These are phyloP conservation scores for Plasmodium blacklocki DNA, from an alignment of 169 alveolate species.

Conservation along the genomic window DNA sequence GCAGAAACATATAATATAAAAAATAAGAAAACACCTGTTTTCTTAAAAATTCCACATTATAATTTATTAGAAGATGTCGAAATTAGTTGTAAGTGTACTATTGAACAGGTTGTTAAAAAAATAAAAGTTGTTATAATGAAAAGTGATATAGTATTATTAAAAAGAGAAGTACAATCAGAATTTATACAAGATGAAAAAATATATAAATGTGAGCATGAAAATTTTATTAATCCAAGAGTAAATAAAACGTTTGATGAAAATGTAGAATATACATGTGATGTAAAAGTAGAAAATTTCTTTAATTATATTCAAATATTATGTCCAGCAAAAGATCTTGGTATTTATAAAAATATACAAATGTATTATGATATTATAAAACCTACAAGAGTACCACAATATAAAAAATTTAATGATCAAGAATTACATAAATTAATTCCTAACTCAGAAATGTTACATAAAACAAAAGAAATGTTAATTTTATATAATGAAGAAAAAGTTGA, in stretches of 20 bases:
- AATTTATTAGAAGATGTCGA: not conserved
- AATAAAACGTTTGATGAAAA: conserved; percentile 4
- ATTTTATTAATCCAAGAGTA: conserved; percentile 14
- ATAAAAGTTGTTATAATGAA: not conserved
- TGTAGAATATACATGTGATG: conserved; percentile 19
- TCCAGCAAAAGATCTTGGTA: conserved; percentile 28
- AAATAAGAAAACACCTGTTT: conserved; percentile 1
- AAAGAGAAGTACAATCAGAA: conserved; percentile 1
- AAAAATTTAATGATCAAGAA: conserved; percentile 9
- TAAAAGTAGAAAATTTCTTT: conserved; percentile 6
- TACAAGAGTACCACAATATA: not conserved
- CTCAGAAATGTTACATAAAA: conserved; percentile 33
- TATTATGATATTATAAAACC: conserved; percentile 28
- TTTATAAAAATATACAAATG: conserved; percentile 10
- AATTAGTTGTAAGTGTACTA: conserved; percentile 15
- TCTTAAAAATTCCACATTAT: conserved; percentile 29
- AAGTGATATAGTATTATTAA: too few relatives aligned
- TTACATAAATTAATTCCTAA: conserved; percentile 29
- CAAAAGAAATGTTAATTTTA: not conserved
- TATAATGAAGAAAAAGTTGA: conserved; percentile 27
- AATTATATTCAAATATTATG: conserved; percentile 34
- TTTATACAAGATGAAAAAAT: conserved; percentile 7
- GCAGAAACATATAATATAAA: conserved; percentile 5
- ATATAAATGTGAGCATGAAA: conserved; percentile 15
- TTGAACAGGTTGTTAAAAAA: not conserved